Evolutionary conservation across 176 grass and related monocot genomes (phyloP), one percentile per base, ranked within the genome.

Genomic region (Lolium multiflorum): DNA sequence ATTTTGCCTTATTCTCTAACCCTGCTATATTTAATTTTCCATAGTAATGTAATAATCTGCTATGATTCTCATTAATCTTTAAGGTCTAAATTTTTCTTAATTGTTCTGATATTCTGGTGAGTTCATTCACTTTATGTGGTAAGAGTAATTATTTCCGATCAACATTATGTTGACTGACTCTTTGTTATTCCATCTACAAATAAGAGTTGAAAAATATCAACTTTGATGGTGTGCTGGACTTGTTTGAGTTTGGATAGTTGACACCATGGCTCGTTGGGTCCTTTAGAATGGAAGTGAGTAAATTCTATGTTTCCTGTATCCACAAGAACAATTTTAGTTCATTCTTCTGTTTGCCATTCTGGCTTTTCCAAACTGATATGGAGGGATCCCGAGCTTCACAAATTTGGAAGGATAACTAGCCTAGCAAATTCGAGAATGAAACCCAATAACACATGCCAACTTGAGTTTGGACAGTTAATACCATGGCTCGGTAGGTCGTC

Each of bases 1-100:
- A 11, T 48, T 71, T 48, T 71, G 0, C 17, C 17, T 21, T 81
- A 13, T 37, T 20, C 58, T 66, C 39, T 73, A 76, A 38, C 26
- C n/a, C n/a, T 47, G 2, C 52, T 59, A 18, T 14, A 80, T 14
- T 70, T 50, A 8, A 76, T 89, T 84, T 84, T 75, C 16, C 18
- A 7, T 20, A 20, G 24, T 59, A 83, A 10, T 16, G 26, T 61
- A 81, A 79, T 83, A n/a, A 58, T 66, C 63, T 37, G 9, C 0
- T 64, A 62, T 2, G 26, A 16, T 76, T 84, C 17, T 84, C 56
- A 37, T 75, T 28, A 58, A n/a, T 26, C 16, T 18, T 4, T 74
- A 83, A 35, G 31, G 41, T 43, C 41, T 43, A 43, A 43, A 43
- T 43, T 43, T 3, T 43, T 3, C 41, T 43, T 43, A 35, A 35